phyloP scores from a whole-genome alignment of 108 stramenopile species.

The Schizochytrium sp. region DNA sequence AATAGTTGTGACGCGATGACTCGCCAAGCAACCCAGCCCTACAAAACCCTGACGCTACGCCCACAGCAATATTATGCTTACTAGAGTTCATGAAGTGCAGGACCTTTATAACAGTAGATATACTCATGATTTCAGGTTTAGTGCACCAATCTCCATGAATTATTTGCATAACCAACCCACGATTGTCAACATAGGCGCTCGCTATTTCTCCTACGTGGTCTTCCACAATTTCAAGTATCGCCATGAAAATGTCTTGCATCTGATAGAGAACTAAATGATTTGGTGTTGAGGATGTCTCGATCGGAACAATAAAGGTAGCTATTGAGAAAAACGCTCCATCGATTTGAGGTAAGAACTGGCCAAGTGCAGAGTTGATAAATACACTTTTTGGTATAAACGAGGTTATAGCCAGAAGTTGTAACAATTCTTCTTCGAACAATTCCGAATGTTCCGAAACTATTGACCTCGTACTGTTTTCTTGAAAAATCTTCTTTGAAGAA shows the following conservation, averaged over 20 bases:
- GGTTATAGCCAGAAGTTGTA: too few species aligned
- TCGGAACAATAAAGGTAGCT: not conserved
- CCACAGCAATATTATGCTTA: not conserved
- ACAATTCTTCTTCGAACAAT: not conserved
- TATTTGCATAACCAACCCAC: not conserved
- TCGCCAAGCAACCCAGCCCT: not conserved
- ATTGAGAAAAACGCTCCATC: not conserved
- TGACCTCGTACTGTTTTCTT: not conserved
- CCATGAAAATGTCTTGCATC: not conserved
- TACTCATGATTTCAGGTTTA: not conserved
- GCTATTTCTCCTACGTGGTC: constrained; percentile 6
- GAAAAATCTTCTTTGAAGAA: too few species aligned
- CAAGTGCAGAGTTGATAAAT: too few species aligned
- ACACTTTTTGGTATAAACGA: too few species aligned
- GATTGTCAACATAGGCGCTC: not conserved
- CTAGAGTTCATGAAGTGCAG: not conserved
- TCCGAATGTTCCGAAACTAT: not conserved
- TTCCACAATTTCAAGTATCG: not conserved
- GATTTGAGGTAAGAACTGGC: not conserved
- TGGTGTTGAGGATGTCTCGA: not conserved
- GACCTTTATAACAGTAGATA: not conserved
- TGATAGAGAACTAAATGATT: not conserved
- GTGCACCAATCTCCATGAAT: not conserved
- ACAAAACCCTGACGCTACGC: not conserved
- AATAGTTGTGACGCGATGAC: not conserved